phyloP scores from a whole-genome alignment of 139 green algal genomes.

The Chlamydomonas incerta region DNA sequence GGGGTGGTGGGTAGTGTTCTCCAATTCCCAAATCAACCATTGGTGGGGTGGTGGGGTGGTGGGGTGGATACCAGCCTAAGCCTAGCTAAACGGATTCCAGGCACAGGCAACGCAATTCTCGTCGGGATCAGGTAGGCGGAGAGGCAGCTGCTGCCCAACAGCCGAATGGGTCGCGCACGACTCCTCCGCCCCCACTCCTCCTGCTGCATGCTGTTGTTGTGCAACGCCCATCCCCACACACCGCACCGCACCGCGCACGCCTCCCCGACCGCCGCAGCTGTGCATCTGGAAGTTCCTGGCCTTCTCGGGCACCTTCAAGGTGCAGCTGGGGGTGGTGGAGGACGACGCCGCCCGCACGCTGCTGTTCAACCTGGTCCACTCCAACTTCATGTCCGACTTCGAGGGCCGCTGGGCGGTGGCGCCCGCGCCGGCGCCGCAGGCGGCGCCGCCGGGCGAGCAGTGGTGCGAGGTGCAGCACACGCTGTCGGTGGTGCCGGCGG shows the following conservation, averaged over 20 bases:
- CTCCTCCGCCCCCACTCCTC: too few relatives aligned
- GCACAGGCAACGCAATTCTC: too few relatives aligned
- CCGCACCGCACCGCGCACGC: background rate
- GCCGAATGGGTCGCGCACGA: too few relatives aligned
- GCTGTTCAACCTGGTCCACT: slow-evolving; percentile 64
- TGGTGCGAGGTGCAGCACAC: slow-evolving; percentile 66
- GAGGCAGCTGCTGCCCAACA: too few relatives aligned
- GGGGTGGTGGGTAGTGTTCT: too few relatives aligned
- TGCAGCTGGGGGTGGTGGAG: slow-evolving; percentile 58
- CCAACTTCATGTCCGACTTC: slow-evolving; percentile 72
- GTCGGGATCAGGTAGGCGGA: too few relatives aligned
- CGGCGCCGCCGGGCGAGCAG: background rate
- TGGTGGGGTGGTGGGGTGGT: too few relatives aligned
- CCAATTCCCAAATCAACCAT: too few relatives aligned
- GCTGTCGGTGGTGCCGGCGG: slow-evolving; percentile 64
- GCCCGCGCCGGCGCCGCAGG: background rate
- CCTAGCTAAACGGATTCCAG: too few relatives aligned
- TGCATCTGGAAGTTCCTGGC: slow-evolving; percentile 70
- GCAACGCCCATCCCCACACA: background rate
- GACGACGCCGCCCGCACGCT: slow-evolving; percentile 29
- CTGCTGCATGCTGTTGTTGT: too few relatives aligned
- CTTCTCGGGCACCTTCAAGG: slow-evolving; percentile 68
- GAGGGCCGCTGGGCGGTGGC: slow-evolving; percentile 61
- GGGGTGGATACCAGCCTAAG: too few relatives aligned
- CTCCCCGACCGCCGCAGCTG: slow-evolving; percentile 47